Evolutionary conservation across 2,329 filamentous ascomycete species (phyloP).

Genomic region (Ramularia endophylla): DNA sequence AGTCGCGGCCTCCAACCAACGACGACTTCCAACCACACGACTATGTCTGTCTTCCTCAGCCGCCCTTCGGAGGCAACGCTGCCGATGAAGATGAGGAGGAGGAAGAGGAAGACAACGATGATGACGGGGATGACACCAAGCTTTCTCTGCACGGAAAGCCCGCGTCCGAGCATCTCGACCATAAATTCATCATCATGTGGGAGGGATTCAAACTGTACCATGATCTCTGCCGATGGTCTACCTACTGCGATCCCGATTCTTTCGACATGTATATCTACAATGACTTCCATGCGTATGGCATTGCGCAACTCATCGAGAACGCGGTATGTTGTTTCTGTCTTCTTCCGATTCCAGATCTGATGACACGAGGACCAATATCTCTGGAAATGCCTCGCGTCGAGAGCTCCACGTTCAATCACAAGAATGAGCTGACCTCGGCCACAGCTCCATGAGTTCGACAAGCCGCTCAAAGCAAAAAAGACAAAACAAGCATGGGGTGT

Average conservation of each 20-base stretch:
- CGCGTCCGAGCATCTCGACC: constrained; percentile 10
- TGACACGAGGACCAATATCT: too few relatives aligned
- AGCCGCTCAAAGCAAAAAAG: constrained; percentile 9
- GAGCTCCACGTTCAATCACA: too few relatives aligned
- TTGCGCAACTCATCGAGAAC: constrained; percentile 29
- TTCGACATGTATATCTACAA: constrained; percentile 30
- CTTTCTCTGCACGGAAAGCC: not conserved
- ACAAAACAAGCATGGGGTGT: constrained; percentile 9
- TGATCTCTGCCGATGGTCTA: constrained; percentile 1
- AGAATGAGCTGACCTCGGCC: too few relatives aligned
- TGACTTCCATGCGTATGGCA: constrained; percentile 27
- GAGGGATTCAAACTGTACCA: not conserved
- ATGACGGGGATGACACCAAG: too few relatives aligned
- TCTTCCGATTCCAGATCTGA: too few relatives aligned
- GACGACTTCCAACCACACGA: constrained; percentile 1
- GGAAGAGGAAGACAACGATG: not conserved
- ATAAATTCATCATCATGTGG: constrained; percentile 9
- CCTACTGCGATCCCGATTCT: constrained; percentile 22
- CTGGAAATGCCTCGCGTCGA: too few relatives aligned
- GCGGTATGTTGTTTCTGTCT: not conserved
- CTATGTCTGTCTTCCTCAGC: constrained; percentile 3
- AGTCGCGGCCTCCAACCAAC: too few relatives aligned
- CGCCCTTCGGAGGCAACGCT: not conserved
- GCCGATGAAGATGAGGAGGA: constrained; percentile 1
- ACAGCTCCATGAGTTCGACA: constrained; percentile 10